Evolutionary conservation across 192 early-diverging fungal genomes (phyloP).

Genomic region (Backusella circina): DNA sequence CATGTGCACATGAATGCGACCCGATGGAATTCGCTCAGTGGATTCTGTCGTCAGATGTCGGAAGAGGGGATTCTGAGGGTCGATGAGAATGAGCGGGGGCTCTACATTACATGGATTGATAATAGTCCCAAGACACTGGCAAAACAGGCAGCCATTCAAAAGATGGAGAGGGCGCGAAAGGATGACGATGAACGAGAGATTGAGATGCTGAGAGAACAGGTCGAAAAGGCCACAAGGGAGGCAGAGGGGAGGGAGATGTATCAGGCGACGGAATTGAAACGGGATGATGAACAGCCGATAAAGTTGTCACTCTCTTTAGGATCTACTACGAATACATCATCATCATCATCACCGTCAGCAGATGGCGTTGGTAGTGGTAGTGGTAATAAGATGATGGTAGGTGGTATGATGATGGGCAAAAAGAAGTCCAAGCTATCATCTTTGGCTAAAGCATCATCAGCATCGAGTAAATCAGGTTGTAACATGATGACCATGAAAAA

Average conservation of each 20-base stretch:
- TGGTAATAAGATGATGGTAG: conserved; percentile 21
- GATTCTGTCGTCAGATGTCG: conserved; percentile 85
- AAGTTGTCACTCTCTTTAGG: conserved; percentile 65
- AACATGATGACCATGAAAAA: background rate
- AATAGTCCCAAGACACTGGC: conserved; percentile 84
- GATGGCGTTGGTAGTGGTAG: background rate
- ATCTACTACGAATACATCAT: conserved; percentile 21
- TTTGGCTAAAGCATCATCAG: conserved; percentile 12
- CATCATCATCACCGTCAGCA: conserved; percentile 9
- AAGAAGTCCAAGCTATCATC: conserved; percentile 15
- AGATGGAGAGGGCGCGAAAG: conserved; percentile 76
- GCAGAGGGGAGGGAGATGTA: conserved; percentile 27
- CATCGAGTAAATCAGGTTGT: background rate
- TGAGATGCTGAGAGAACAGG: conserved; percentile 75
- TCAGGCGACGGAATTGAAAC: conserved; percentile 55
- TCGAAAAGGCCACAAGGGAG: conserved; percentile 65
- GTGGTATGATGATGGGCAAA: conserved; percentile 8
- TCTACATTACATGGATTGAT: conserved; percentile 91
- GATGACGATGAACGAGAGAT: conserved; percentile 87
- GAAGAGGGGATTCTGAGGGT: conserved; percentile 77
- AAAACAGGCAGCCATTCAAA: conserved; percentile 71
- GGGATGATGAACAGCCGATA: conserved; percentile 62
- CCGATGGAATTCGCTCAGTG: conserved; percentile 81
- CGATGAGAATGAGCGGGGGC: conserved; percentile 88
- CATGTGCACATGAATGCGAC: conserved; percentile 98